These are phyloP conservation scores for Eucalyptus paniculata DNA, from an alignment of 345 rosid genomes.

Conservation along the genomic window DNA sequence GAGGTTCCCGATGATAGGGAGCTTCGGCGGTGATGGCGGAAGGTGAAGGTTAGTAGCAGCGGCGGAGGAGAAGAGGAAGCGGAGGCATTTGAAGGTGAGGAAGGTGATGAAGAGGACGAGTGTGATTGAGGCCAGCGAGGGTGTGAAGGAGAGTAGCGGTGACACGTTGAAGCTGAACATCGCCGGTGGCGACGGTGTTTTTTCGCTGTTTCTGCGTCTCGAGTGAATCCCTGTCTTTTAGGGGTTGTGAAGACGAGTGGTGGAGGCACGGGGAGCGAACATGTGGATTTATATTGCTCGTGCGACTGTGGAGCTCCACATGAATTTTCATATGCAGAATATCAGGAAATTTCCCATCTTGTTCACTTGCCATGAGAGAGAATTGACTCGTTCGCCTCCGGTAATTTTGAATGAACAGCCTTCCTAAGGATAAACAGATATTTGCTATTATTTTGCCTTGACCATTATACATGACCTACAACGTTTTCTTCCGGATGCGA, in stretches of 20 bases:
- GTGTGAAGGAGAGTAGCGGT: no score
- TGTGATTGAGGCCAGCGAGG: no score
- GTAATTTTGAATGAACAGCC: no score
- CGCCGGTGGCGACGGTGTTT: no score
- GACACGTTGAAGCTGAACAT: no score
- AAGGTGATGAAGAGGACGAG: no score
- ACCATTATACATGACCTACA: neutral
- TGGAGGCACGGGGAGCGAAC: neutral
- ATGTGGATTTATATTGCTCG: neutral
- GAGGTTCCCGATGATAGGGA: constrained; percentile 9
- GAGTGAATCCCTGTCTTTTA: no score
- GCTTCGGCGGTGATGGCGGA: constrained; percentile 31
- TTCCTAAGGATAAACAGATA: no score
- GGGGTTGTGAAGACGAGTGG: neutral
- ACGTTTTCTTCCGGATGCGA: neutral
- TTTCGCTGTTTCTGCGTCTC: no score
- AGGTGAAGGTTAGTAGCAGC: neutral
- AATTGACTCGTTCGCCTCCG: neutral
- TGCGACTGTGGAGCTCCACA: neutral
- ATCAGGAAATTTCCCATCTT: neutral
- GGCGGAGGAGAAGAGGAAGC: neutral
- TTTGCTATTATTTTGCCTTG: neutral
- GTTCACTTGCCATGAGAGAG: neutral
- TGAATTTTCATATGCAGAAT: neutral
- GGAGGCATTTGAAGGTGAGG: neutral